Base-by-base conservation (phyloP, 2,329 filamentous ascomycete genomes). In the Chalaropsis ovoidea region DNA sequence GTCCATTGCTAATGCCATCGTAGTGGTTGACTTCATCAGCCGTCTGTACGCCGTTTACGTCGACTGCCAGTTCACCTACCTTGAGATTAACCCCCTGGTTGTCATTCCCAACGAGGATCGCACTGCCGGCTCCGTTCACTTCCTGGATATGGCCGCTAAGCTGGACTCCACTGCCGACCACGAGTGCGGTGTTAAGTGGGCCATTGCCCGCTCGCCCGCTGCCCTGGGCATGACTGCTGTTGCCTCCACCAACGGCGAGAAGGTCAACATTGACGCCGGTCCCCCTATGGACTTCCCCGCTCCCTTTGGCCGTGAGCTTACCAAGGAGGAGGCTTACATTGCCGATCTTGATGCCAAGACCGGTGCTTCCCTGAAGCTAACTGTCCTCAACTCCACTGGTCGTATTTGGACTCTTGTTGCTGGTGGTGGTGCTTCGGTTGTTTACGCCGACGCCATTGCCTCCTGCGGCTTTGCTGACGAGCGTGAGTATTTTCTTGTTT, bases 51-150 rank as follows among this genome's bases (percentile, higher is more conserved):
- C 93, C 72, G 94, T 99, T 80, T 99, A 97, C 75, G 94, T 97
- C 70, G 94, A 99, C 83, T 95, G 90, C 86, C 94, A 99, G 80
- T 99, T 99, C 85, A 97, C 94, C 74, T 99, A 99, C 82, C 90
- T 99, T 72, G 94, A 99, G 80, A 99, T 99, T 83, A 99, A 99
- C 86, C 94, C 94, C 72, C 82, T 99, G 70, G 94, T 99, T 69
- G 94, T 96, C 76, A 93, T 99, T 73, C 94, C 94, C 77, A 97
- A 97, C 77, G 87, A 84, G 71, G 86, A 92, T 72, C 88, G 84
- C 75, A 97, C 93, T 71, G 96, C 91, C 67, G 94, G 94, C 67
- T 88, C 91, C 52, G 94, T 99, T 65, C 85, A 96, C 85, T 99
- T 99, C 86, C 86, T 99, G 72, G 94, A 99, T 81, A 83, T 99